Evolutionary conservation across 192 early-diverging fungal genomes (phyloP).

Genomic region (Dimargaris xerosporica): DNA sequence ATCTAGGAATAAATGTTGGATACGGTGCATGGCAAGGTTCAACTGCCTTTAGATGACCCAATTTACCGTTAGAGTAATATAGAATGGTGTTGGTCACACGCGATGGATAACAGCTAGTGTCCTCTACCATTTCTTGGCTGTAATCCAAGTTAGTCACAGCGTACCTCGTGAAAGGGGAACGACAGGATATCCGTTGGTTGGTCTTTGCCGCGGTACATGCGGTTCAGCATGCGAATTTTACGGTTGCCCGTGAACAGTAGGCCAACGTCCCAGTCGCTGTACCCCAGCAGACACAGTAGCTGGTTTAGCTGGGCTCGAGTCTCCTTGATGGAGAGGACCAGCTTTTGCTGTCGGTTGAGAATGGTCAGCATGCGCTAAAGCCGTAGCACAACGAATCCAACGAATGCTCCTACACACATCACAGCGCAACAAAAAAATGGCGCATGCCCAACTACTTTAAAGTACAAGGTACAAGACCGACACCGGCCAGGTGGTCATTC

Average conservation of each 20-base stretch:
- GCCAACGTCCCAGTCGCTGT: conserved; percentile 43
- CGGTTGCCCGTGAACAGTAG: conserved; percentile 34
- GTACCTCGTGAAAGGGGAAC: conserved; percentile 41
- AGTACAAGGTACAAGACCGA: too few relatives aligned
- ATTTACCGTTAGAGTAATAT: too few relatives aligned
- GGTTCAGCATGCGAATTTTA: conserved; percentile 32
- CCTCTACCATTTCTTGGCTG: neutral
- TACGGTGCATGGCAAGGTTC: too few relatives aligned
- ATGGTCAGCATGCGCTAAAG: conserved; percentile 6
- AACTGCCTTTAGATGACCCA: too few relatives aligned
- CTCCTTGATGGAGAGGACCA: neutral
- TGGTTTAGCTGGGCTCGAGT: conserved; percentile 13
- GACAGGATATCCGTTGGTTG: conserved; percentile 45
- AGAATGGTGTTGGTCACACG: too few relatives aligned
- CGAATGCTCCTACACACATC: too few relatives aligned
- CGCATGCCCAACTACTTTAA: too few relatives aligned
- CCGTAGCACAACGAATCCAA: too few relatives aligned
- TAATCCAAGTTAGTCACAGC: neutral
- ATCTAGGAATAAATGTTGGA: conserved; percentile 13
- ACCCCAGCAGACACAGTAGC: conserved; percentile 32
- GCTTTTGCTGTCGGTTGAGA: neutral
- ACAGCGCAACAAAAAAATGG: too few relatives aligned
- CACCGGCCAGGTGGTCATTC: too few relatives aligned
- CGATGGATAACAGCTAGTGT: too few relatives aligned
- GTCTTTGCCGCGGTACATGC: conserved; percentile 31